Evolutionary conservation across 768 basidiomycete genomes (phyloP).

Genomic region (Boletus insuetus): DNA sequence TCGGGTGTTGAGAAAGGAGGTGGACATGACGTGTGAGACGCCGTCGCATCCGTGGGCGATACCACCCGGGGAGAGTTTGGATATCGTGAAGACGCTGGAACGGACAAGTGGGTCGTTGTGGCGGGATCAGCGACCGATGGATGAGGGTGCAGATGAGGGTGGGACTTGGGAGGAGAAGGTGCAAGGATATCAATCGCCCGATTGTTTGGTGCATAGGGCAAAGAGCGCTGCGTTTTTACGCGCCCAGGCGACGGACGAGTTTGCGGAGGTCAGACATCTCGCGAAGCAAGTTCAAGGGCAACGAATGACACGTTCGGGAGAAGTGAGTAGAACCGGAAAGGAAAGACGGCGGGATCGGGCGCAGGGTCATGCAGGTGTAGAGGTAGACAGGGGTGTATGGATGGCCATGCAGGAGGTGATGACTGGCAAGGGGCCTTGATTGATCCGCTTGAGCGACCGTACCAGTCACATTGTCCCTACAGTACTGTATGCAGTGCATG

Average conservation of each 20-base stretch:
- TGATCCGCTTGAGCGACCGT: too few relatives aligned
- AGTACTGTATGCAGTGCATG: too few relatives aligned
- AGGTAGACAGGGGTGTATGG: slow-evolving; percentile 16
- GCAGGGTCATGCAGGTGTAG: slow-evolving; percentile 2
- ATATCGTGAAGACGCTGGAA: slow-evolving; percentile 61
- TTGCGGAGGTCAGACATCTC: slow-evolving; percentile 67
- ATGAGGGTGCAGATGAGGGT: slow-evolving; percentile 7
- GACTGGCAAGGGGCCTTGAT: background rate
- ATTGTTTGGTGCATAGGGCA: slow-evolving; percentile 68
- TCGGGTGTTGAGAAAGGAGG: slow-evolving; percentile 88
- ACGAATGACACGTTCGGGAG: background rate
- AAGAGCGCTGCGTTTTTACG: slow-evolving; percentile 61
- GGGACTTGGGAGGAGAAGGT: slow-evolving; percentile 21
- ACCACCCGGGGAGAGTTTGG: slow-evolving; percentile 82
- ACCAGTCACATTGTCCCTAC: too few relatives aligned
- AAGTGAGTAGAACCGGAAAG: background rate
- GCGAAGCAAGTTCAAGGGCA: slow-evolving; percentile 42
- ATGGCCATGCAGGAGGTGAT: slow-evolving; percentile 26
- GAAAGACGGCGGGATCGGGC: slow-evolving; percentile 12
- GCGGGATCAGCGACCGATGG: slow-evolving; percentile 59
- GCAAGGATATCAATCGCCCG: slow-evolving; percentile 49
- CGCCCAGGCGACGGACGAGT: slow-evolving; percentile 73
- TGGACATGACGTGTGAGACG: slow-evolving; percentile 93
- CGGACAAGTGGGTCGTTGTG: slow-evolving; percentile 72
- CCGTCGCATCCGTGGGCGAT: slow-evolving; percentile 86